Base-by-base conservation (phyloP, 139 green algal species). In the Micractinium conductrix region DNA sequence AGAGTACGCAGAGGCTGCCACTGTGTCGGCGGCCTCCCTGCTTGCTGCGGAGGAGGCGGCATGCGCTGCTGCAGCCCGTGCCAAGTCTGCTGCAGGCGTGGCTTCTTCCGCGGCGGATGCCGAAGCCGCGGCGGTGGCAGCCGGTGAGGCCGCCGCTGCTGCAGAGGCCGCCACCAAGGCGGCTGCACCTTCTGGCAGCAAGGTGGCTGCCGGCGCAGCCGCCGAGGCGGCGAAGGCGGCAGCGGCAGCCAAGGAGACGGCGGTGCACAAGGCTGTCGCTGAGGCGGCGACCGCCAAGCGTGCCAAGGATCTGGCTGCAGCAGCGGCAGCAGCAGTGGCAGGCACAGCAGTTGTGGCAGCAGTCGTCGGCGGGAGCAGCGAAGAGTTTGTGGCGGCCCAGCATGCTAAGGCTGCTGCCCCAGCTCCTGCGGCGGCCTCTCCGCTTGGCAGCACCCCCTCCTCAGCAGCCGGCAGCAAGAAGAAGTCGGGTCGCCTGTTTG, bases 401-500 rank as follows among this genome's bases (percentile, higher is more conserved):
- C 73, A 33, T 9, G 33, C 45, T 45, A 42, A 62, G n/a, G 73
- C 21, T 16, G 24, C 40, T 22, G 10, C 43, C 1, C 70, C 70
- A 12, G n/a, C n/a, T 28, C 28, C 43, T 40, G 10, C 26, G 43
- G 28, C 71, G 33, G 65, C n/a, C n/a, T n/a, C n/a, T n/a, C n/a
- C n/a, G n/a, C n/a, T n/a, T n/a, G 7, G 69, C 69, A 33, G 69
- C 24, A 38, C 71, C 14, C 28, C 42, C 16, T 42, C 42, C 0
- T 21, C 73, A 4, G 40, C 33, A 14, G 28, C 73, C 5, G 6
- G 35, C n/a, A 79, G 73, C 73, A 62, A 16, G 24, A 62, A 53
- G 33, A 75, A 75, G 78, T 58, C 67, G 8, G 78, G 65, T 0
- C 53, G 67, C 53, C 65, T 75, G 50, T 74, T 84, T 44, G 35